Percentiles rank a stretch among this genome's conserved stretches.
phyloP scores from a whole-genome alignment of 148 eudicot genomes.

The Fagopyrum homotropicum region DNA sequence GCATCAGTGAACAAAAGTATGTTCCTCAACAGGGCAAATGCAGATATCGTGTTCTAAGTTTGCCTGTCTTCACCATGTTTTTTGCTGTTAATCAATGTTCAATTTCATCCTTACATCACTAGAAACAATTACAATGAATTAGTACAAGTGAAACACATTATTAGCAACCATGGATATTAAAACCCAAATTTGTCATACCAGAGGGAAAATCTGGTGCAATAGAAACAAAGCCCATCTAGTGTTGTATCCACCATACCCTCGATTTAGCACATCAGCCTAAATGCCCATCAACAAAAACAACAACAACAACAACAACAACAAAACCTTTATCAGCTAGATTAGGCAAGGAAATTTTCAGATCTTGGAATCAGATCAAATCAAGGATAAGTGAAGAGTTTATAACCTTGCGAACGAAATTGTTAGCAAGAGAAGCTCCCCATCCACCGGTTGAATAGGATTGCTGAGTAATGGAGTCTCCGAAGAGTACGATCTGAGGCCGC shows the following conservation, averaged over 20 bases:
- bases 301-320: constrained; percentile 3
- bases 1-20: not conserved
- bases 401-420: constrained; percentile 72
- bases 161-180: not conserved
- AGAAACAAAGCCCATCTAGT: constrained; percentile 82
- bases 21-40: not conserved
- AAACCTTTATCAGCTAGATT: not conserved
- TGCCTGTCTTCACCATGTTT: no score
- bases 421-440: constrained; percentile 81
- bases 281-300: not conserved
- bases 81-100: not conserved
- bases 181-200: constrained; percentile 31
- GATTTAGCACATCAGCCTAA: constrained; percentile 65
- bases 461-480: constrained; percentile 82
- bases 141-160: not conserved
- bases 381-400: not conserved
- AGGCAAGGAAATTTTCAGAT: not conserved
- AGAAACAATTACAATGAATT: not conserved
- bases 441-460: constrained; percentile 63
- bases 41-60: no score
- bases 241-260: constrained; percentile 84
- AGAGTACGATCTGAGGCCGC: constrained; percentile 67
- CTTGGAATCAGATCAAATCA: not conserved
- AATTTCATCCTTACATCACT: not conserved
- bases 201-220: constrained; percentile 67